Evolutionary conservation across 768 basidiomycete genomes (phyloP), one percentile per base, ranked within the genome.

Genomic region (Gyrodon lividus): DNA sequence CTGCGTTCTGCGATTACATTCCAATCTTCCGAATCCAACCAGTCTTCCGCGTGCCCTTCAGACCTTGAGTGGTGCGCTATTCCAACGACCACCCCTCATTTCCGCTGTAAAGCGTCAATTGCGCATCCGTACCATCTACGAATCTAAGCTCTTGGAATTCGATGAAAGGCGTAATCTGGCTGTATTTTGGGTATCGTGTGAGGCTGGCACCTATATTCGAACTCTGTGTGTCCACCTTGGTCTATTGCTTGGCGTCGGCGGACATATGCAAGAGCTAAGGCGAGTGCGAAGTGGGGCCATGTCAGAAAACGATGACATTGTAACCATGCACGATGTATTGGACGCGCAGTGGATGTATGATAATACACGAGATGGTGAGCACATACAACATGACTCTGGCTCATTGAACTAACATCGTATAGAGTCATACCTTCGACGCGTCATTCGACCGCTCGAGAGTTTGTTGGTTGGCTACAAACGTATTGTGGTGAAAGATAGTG

Each of bases 211-310:
- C n/a, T 91, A 91, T 58, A 91, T 91, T 59, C 88, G 97, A 68
- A 99, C 97, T 1, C 79, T 99, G 40, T 99, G 97, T 69, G 97
- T 99, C 13, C 97, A 99, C 72, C 75, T 99, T 48, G 97, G 97
- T 52, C 78, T 99, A 46, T 55, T 99, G 37, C 77, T 98, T 33
- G 97, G 97, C 55, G 96, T 98, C 24, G 97, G 97, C 20, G 97
- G 95, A n/a, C 97, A 99, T 71, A 99, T 99, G 97, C 96, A 99
- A 74, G 97, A 99, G 70, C 79, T 99, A 52, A 80, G 97, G 61
- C 77, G 97, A 61, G 96, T 98, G 13, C 77, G 97, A 58, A 92
- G 88, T 66, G 97, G 97, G 62, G 96, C 95, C 43, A 87, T 98
- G 82, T 91, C 89, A 43, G 97, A 99, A 75, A 94, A 92, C 67